Evolutionary conservation across 495 filamentous ascomycete species (phyloP).

Genomic region (Neurospora discreta): DNA sequence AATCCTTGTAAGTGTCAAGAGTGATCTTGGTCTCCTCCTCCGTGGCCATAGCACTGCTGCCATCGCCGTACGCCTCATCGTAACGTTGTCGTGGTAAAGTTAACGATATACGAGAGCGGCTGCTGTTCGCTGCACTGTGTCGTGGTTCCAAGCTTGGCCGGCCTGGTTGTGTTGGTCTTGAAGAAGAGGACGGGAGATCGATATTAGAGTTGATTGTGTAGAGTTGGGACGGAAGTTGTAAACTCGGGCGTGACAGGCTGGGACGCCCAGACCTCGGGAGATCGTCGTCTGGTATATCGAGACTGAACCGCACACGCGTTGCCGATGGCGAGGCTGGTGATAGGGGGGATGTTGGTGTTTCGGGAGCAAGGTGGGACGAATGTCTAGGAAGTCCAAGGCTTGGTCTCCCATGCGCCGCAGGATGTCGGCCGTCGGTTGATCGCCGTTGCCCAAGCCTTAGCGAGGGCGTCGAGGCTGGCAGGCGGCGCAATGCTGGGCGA

Average conservation of each 20-base stretch:
- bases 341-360: neutral
- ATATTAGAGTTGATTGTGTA: slow-evolving; percentile 22
- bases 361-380: neutral
- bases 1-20: slow-evolving; percentile 12
- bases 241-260: neutral
- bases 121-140: slow-evolving; percentile 1
- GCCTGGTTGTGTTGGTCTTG: neutral
- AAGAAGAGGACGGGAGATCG: slow-evolving; percentile 1
- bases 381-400: neutral
- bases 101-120: slow-evolving; percentile 10
- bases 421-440: neutral
- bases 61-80: slow-evolving; percentile 14
- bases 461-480: neutral
- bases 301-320: neutral
- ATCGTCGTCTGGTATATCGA: neutral
- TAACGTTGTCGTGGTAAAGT: slow-evolving; percentile 17
- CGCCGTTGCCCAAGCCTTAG: neutral
- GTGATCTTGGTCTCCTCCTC: slow-evolving; percentile 10
- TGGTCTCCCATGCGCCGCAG: neutral
- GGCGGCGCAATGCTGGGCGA: neutral
- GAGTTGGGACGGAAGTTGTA: slow-evolving; percentile 8
- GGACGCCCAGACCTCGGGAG: neutral
- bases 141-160: neutral
- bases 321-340: neutral
- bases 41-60: slow-evolving; percentile 4